These are phyloP conservation scores for Phytophthora melonis DNA, from an alignment of 352 stramenopile species.

Conservation along the genomic window DNA sequence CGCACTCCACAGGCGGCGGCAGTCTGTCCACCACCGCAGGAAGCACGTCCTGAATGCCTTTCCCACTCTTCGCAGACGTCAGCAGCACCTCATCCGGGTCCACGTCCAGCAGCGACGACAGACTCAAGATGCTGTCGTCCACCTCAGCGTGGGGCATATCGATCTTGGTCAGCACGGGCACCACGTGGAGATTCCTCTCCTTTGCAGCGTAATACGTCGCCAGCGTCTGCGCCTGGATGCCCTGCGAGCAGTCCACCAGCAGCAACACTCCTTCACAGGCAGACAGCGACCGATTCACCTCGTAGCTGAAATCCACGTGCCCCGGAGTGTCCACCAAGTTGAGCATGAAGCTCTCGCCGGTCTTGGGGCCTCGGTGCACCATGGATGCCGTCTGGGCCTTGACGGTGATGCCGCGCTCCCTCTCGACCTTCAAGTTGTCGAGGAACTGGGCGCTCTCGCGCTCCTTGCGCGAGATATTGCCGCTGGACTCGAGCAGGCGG, in stretches of 20 bases:
- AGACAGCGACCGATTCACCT: constrained; percentile 96
- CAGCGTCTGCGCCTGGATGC: constrained; percentile 98
- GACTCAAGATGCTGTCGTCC: constrained; percentile 84
- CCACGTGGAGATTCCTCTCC: constrained; percentile 96
- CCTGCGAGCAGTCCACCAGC: constrained; percentile 97
- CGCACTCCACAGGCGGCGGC: constrained; percentile 65
- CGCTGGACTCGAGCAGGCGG: constrained; percentile 89
- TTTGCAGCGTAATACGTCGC: constrained; percentile 96
- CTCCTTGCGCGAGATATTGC: constrained; percentile 90
- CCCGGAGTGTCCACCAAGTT: constrained; percentile 98
- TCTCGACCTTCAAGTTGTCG: constrained; percentile 95
- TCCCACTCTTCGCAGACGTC: constrained; percentile 95
- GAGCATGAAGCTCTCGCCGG: constrained; percentile 90
- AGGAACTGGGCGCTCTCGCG: constrained; percentile 87
- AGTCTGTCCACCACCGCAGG: constrained; percentile 85
- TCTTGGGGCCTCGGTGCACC: constrained; percentile 85
- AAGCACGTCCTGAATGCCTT: constrained; percentile 89
- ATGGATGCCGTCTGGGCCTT: constrained; percentile 98
- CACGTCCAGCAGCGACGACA: constrained; percentile 85
- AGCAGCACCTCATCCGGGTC: constrained; percentile 96
- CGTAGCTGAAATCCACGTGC: constrained; percentile 99
- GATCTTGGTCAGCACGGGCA: constrained; percentile 98
- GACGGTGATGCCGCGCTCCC: constrained; percentile 98
- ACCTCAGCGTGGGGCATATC: constrained; percentile 97
- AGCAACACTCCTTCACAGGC: constrained; percentile 98